phyloP scores from a whole-genome alignment of 2,329 filamentous ascomycete species.

The Aspergillus sp. region DNA sequence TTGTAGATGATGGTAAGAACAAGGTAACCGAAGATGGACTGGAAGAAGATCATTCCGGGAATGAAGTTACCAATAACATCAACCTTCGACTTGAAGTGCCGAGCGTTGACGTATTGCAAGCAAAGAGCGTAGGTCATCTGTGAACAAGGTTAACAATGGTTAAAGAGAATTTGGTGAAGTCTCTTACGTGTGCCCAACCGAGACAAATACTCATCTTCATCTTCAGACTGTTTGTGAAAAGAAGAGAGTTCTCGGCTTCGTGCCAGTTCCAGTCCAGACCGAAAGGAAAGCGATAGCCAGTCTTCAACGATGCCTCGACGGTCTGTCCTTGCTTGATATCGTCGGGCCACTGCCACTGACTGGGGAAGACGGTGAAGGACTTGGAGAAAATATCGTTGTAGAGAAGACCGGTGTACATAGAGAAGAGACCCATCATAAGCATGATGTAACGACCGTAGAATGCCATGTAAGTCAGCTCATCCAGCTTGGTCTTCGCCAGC shows the following conservation, averaged over 20 bases:
- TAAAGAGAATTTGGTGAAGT: not conserved
- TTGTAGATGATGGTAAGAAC: constrained; percentile 95
- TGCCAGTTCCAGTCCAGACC: constrained; percentile 97
- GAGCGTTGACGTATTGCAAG: constrained; percentile 88
- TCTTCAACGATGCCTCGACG: constrained; percentile 68
- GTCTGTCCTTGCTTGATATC: constrained; percentile 66
- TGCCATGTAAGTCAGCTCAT: constrained; percentile 96
- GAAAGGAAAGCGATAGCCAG: constrained; percentile 87
- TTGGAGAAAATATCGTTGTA: constrained; percentile 98
- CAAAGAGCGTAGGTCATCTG: constrained; percentile 96
- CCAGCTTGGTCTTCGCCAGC: constrained; percentile 80
- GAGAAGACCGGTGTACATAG: constrained; percentile 92
- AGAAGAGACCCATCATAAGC: constrained; percentile 96
- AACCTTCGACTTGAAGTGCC: constrained; percentile 90
- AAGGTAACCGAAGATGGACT: constrained; percentile 96
- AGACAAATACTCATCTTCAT: constrained; percentile 99
- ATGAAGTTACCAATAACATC: constrained; percentile 98
- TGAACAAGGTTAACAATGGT: constrained; percentile 6
- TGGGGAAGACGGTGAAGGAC: constrained; percentile 83
- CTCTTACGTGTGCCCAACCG: constrained; percentile 77
- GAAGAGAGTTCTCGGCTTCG: constrained; percentile 86
- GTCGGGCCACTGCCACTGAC: constrained; percentile 83
- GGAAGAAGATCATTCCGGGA: constrained; percentile 99
- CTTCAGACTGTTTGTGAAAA: constrained; percentile 99
- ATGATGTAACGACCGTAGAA: constrained; percentile 99